Base-by-base conservation (phyloP, 1,284 basidiomycete genomes). In the Agaricales sp. region DNA sequence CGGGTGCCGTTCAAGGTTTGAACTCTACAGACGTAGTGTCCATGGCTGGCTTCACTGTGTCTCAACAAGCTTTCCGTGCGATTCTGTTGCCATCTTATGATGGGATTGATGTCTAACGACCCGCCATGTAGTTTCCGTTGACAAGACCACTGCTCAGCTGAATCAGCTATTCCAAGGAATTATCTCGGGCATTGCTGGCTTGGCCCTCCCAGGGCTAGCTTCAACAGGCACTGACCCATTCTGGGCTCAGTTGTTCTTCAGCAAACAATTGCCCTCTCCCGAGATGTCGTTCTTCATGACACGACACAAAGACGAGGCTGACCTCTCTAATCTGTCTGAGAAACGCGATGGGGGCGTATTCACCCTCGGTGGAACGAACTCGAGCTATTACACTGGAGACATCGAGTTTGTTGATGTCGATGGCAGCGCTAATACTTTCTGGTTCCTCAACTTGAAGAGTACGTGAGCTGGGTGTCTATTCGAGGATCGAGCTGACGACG, bases 311-410 rank as follows among this genome's bases (percentile, higher is more conserved):
- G 63, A 70, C 54, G 63, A 67, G 8, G 11, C 41, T 43, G 11
- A 48, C 44, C 53, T 4, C 50, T 55, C 20, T 63, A 52, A 8
- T 26, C 49, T 0, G 54, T 11, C 11, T 8, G 11, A n/a, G 41
- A 8, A 67, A 49, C 68, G 73, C 53, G 63, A 64, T 1, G 77
- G 77, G 51, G 78, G 78, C 21, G 64, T 67, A 16, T 63, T 80
- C 49, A 79, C 77, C 1, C 63, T 81, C 51, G 79, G 79, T 52
- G 70, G 67, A 41, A 64, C 64, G n/a, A 77, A 80, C 56, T 59
- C 63, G 47, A 63, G 66, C 35, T 50, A 75, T 13, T 76, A 67
- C 58, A 65, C 62, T 0, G 73, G 75, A 30, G 57, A 66, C 45
- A 69, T 76, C 44, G 67, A 75, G 54, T 77, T 68, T 57, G 59